phyloP scores from a whole-genome alignment of 2,329 filamentous ascomycete genomes.

The Penicillium paneum region DNA sequence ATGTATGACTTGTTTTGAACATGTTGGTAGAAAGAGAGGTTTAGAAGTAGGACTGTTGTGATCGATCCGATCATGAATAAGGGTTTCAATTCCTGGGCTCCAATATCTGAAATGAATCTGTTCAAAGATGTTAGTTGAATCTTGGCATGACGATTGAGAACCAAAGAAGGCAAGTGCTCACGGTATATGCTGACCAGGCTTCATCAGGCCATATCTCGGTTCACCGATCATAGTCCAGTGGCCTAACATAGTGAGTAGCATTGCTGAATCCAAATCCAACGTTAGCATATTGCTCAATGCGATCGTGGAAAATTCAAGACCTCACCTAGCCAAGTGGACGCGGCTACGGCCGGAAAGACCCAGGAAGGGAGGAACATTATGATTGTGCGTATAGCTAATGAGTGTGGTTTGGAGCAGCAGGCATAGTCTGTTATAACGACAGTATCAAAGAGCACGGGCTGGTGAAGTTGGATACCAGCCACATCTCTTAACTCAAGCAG shows the following conservation, averaged over 20 bases:
- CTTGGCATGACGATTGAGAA: not conserved
- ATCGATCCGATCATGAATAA: constrained; percentile 18
- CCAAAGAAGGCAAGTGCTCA: constrained; percentile 1
- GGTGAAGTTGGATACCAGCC: constrained; percentile 14
- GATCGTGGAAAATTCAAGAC: not conserved
- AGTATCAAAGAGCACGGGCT: constrained; percentile 4
- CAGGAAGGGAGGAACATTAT: constrained; percentile 11
- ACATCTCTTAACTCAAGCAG: constrained; percentile 3
- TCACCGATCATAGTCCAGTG: constrained; percentile 18
- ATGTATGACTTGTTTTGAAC: constrained; percentile 15
- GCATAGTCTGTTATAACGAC: constrained; percentile 8
- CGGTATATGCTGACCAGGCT: constrained; percentile 20
- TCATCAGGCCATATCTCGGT: constrained; percentile 18
- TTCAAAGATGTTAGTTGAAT: not conserved
- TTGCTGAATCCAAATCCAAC: constrained; percentile 7
- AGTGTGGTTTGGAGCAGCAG: not conserved
- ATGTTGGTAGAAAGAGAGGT: constrained; percentile 19
- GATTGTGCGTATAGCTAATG: not conserved
- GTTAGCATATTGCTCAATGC: not conserved
- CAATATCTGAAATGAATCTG: constrained; percentile 21
- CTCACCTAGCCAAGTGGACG: constrained; percentile 20
- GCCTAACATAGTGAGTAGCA: constrained; percentile 16
- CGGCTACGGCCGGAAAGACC: constrained; percentile 18
- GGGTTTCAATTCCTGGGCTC: constrained; percentile 16
- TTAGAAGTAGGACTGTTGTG: constrained; percentile 16